Evolutionary conservation across 805 yeast genomes (phyloP).

Genomic region (Maudiozyma turicensis): DNA sequence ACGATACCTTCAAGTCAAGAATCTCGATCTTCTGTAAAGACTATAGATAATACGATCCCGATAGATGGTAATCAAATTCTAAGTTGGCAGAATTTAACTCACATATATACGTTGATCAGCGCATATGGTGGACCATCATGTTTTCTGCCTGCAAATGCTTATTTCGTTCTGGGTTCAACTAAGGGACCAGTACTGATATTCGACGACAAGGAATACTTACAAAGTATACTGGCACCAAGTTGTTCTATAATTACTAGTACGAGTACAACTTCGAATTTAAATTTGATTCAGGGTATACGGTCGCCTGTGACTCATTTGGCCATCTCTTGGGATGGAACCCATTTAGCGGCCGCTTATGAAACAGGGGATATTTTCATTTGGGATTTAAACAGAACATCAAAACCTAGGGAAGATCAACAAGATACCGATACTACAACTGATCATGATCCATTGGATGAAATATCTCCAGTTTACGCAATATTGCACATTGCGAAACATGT

Average conservation of each 20-base stretch:
- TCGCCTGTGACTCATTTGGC: conserved; percentile 48
- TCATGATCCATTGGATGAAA: not conserved
- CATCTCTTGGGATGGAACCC: conserved; percentile 59
- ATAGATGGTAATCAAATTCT: conserved; percentile 2
- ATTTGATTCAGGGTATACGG: conserved; percentile 10
- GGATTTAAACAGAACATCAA: conserved; percentile 36
- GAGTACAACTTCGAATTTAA: not conserved
- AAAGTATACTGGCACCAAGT: conserved; percentile 27
- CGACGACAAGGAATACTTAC: conserved; percentile 54
- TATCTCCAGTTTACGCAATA: conserved; percentile 16
- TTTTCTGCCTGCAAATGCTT: conserved; percentile 35
- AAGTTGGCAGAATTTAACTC: conserved; percentile 15
- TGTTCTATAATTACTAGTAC: not conserved
- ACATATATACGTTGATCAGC: conserved; percentile 19
- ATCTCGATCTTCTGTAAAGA: not conserved
- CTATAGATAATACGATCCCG: not conserved
- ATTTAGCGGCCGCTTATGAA: conserved; percentile 57
- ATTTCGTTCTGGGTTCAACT: conserved; percentile 58
- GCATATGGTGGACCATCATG: conserved; percentile 45
- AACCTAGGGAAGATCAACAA: not conserved
- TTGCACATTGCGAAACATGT: conserved; percentile 28
- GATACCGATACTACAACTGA: not conserved
- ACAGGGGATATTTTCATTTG: conserved; percentile 61
- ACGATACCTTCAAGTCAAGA: not conserved
- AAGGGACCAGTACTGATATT: conserved; percentile 59